phyloP scores from a whole-genome alignment of 1,139 yeast genomes.

The Yamadazyma dendronema region DNA sequence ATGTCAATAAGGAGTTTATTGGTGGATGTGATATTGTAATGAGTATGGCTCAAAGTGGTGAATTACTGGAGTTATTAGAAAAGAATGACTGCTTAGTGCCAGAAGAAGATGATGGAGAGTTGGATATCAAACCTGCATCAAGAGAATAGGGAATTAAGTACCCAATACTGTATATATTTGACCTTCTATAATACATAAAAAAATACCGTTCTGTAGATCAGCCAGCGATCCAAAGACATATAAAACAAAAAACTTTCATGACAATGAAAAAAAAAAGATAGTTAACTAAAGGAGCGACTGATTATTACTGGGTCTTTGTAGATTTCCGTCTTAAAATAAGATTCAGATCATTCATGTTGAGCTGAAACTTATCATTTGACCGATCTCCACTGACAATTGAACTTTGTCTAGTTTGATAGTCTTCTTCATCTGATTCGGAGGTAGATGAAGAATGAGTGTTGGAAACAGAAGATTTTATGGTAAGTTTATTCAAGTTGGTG shows the following conservation, averaged over 20 bases:
- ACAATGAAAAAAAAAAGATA: background rate
- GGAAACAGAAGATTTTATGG: constrained; percentile 12
- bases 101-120: constrained; percentile 48
- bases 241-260: background rate
- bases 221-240: constrained; percentile 1
- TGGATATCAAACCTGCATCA: constrained; percentile 39
- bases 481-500: constrained; percentile 15
- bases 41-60: constrained; percentile 91
- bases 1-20: constrained; percentile 76
- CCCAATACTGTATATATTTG: background rate
- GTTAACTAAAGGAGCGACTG: background rate
- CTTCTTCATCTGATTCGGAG: constrained; percentile 20
- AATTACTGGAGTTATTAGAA: constrained; percentile 80
- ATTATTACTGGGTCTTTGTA: constrained; percentile 11
- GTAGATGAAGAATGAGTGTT: constrained; percentile 18
- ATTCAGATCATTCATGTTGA: constrained; percentile 44
- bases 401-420: constrained; percentile 42
- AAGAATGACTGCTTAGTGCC: constrained; percentile 77
- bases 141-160: constrained; percentile 22
- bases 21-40: constrained; percentile 97
- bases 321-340: constrained; percentile 38
- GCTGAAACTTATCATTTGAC: constrained; percentile 36
- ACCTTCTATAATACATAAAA: constrained; percentile 7
- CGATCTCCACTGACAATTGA: constrained; percentile 38
- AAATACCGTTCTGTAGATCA: constrained; percentile 1